phyloP scores from a whole-genome alignment of 2,329 filamentous ascomycete genomes.

The Neophaeococcomyces mojaviensis region DNA sequence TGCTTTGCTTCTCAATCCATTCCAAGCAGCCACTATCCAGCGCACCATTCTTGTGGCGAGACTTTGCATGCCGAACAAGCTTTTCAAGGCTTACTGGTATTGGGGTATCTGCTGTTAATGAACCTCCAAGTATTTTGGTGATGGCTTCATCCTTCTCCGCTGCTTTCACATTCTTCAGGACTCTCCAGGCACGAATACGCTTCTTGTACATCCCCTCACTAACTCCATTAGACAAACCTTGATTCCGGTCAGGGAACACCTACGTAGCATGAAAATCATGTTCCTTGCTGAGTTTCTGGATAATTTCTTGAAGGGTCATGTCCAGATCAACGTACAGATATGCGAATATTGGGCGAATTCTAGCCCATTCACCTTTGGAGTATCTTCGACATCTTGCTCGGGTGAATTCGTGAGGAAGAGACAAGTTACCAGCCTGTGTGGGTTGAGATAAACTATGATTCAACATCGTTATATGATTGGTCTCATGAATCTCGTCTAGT shows the following conservation, averaged over 20 bases:
- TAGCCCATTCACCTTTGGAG: background rate
- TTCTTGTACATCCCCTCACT: slow-evolving; percentile 11
- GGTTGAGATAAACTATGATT: no score
- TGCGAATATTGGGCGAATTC: slow-evolving; percentile 6
- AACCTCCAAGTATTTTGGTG: background rate
- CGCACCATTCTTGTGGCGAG: slow-evolving; percentile 1
- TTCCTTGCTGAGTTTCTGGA: slow-evolving; percentile 5
- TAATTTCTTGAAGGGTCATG: slow-evolving; percentile 6
- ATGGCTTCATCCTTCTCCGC: slow-evolving; percentile 2
- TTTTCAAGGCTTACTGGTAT: slow-evolving; percentile 2
- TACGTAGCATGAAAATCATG: slow-evolving; percentile 11
- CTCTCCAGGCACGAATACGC: background rate
- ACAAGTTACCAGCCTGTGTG: background rate
- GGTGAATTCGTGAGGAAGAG: background rate
- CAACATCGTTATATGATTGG: no score
- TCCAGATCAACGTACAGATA: slow-evolving; percentile 7
- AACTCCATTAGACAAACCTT: background rate
- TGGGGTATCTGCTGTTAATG: background rate
- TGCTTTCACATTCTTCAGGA: slow-evolving; percentile 7
- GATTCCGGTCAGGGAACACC: background rate
- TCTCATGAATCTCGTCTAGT: background rate
- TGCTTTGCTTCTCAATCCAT: background rate
- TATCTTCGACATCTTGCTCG: slow-evolving; percentile 2
- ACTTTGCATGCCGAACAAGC: slow-evolving; percentile 4
- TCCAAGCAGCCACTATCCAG: background rate